These are phyloP conservation scores for Ophiosphaerella narmari DNA, from an alignment of 2,329 filamentous ascomycete species.

Conservation along the genomic window DNA sequence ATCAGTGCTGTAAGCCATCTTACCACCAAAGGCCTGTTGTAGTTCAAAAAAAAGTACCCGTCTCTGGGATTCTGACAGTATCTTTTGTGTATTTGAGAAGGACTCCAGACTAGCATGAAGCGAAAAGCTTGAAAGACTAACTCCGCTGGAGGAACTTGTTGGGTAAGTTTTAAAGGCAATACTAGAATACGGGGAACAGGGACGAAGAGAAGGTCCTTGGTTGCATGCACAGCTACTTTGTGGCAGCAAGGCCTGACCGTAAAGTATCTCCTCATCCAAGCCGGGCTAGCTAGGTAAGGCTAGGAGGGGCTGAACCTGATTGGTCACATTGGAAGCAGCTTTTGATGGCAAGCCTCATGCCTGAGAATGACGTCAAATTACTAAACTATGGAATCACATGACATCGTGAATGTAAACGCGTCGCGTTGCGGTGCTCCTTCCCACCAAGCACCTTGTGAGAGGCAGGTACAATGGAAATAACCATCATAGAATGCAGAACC, in stretches of 20 bases:
- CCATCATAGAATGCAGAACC: conserved; percentile 1
- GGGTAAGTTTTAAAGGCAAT: too few species aligned
- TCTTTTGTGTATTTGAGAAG: too few species aligned
- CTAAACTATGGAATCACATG: conserved; percentile 13
- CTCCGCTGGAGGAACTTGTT: too few species aligned
- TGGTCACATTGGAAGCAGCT: conserved; percentile 28
- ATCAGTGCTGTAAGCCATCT: conserved; percentile 40
- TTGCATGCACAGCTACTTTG: background rate
- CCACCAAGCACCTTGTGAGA: conserved; percentile 1
- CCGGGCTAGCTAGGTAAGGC: background rate
- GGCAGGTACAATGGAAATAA: conserved; percentile 26
- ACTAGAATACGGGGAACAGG: background rate
- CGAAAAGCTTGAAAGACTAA: too few species aligned
- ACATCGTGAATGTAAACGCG: conserved; percentile 11
- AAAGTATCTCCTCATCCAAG: background rate
- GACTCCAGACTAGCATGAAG: too few species aligned
- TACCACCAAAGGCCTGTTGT: background rate
- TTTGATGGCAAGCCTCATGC: background rate
- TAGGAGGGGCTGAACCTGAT: conserved; percentile 15
- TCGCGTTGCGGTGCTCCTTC: conserved; percentile 18
- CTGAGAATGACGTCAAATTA: too few species aligned
- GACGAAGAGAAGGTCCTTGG: background rate
- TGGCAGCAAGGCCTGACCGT: background rate
- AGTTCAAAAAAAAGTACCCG: background rate
- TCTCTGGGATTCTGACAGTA: too few species aligned